phyloP scores from a whole-genome alignment of 495 filamentous ascomycete species.

The Trichoderma reesei region DNA sequence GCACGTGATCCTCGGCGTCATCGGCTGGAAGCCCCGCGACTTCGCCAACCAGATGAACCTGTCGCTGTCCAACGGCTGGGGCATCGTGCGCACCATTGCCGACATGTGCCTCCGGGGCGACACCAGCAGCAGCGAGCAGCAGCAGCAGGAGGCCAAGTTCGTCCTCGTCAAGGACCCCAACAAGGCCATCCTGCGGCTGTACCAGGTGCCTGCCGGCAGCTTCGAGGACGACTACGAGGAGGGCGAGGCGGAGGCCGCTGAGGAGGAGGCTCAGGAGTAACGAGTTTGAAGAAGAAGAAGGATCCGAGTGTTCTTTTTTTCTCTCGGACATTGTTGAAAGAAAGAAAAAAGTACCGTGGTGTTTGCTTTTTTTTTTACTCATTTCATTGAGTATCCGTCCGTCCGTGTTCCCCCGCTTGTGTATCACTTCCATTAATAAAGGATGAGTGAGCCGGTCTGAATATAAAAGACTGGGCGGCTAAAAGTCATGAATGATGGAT shows the following conservation, averaged over 20 bases:
- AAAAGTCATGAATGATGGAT: neutral
- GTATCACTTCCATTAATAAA: no score
- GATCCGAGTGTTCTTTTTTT: neutral
- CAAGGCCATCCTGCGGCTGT: slow-evolving; percentile 83
- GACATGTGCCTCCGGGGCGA: slow-evolving; percentile 73
- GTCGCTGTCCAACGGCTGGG: slow-evolving; percentile 93
- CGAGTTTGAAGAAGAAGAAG: no score
- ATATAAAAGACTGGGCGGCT: neutral
- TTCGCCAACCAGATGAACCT: slow-evolving; percentile 98
- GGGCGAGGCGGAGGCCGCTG: slow-evolving; percentile 25
- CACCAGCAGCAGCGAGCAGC: no score
- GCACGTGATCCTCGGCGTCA: slow-evolving; percentile 90
- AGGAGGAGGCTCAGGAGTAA: slow-evolving; percentile 13
- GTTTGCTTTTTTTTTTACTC: no score
- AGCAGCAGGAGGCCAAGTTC: slow-evolving; percentile 52
- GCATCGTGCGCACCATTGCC: slow-evolving; percentile 92
- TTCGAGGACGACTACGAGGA: slow-evolving; percentile 59
- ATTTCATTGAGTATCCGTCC: no score
- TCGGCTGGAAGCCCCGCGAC: slow-evolving; percentile 93
- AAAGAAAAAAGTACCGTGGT: no score
- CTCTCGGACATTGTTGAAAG: no score
- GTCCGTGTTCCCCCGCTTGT: no score
- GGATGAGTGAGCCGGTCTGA: neutral
- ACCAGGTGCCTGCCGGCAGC: slow-evolving; percentile 77
- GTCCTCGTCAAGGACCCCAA: slow-evolving; percentile 82